Percentiles rank a stretch among this genome's conserved stretches.
These are phyloP conservation scores for Dioszegia aurantiaca DNA, from an alignment of 768 basidiomycete species.

Conservation along the genomic window DNA sequence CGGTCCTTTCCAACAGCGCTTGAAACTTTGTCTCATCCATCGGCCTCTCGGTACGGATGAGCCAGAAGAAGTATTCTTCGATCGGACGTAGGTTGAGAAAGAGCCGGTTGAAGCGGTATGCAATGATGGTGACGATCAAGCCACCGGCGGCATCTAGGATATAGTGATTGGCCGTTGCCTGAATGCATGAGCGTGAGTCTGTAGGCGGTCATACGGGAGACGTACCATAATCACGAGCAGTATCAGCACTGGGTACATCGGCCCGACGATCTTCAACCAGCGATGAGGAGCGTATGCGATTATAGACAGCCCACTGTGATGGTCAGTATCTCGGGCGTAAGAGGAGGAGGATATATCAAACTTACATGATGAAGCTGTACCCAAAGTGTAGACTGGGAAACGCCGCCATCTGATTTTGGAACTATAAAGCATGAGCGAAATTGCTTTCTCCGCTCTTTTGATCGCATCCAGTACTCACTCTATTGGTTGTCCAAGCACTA, in stretches of 20 bases:
- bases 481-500: conserved; percentile 47
- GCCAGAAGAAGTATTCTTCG: conserved; percentile 46
- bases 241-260: conserved; percentile 39
- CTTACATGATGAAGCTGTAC: conserved; percentile 32
- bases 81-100: conserved; percentile 42
- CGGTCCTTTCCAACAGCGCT: background rate
- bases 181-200: too few species aligned
- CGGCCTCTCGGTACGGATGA: conserved; percentile 38
- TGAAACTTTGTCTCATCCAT: conserved; percentile 41
- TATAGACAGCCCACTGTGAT: conserved; percentile 33
- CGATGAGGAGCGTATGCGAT: conserved; percentile 41
- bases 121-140: conserved; percentile 39
- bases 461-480: conserved; percentile 11
- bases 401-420: conserved; percentile 45
- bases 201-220: too few species aligned
- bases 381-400: conserved; percentile 41
- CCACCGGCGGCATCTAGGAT: conserved; percentile 42
- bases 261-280: conserved; percentile 22
- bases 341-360: conserved; percentile 6
- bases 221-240: conserved; percentile 42
- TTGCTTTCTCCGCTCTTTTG: background rate
- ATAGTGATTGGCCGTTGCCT: conserved; percentile 46
- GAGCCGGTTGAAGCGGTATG: conserved; percentile 31
- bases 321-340: too few species aligned
- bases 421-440: too few species aligned